Conservation (phyloP, 148 eudicot species). For the Oxyria digyna region DNA sequence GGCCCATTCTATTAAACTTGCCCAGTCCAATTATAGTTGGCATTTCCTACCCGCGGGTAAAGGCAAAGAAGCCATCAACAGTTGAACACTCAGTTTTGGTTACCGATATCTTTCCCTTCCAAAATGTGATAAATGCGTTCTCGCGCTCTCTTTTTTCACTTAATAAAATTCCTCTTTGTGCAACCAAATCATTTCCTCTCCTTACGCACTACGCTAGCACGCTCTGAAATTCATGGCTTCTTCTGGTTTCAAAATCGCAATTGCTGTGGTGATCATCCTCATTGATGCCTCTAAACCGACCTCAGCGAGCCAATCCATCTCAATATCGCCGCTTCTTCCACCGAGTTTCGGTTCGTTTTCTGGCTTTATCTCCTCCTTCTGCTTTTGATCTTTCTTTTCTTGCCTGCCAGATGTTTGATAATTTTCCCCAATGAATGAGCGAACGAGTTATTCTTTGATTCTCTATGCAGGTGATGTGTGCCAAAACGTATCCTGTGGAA, state of each 20-base stretch:
- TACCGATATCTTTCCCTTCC: not conserved
- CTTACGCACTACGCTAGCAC: not conserved
- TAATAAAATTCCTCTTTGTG: not conserved
- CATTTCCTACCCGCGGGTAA: not conserved
- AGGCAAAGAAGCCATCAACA: not conserved
- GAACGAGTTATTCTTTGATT: not conserved
- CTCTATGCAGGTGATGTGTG: slow-evolving; percentile 32
- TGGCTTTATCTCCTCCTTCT: not conserved
- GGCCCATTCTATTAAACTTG: not conserved
- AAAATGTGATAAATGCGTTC: not conserved
- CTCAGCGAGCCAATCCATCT: not conserved
- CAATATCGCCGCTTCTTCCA: not conserved
- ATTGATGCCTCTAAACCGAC: not conserved
- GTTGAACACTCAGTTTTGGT: not conserved
- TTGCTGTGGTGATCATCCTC: not conserved
- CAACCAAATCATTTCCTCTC: not conserved
- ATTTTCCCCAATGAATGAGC: not conserved
- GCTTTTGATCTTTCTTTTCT: not conserved
- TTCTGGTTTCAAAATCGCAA: not conserved
- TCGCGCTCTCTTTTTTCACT: not conserved
- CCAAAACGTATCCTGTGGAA: slow-evolving; percentile 51
- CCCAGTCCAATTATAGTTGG: not conserved
- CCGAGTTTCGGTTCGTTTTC: not conserved
- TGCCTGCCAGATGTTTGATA: not conserved
- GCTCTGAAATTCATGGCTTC: not conserved